These are phyloP conservation scores for Globisporangium lucens DNA, from an alignment of 352 stramenopile species.

Conservation along the genomic window DNA sequence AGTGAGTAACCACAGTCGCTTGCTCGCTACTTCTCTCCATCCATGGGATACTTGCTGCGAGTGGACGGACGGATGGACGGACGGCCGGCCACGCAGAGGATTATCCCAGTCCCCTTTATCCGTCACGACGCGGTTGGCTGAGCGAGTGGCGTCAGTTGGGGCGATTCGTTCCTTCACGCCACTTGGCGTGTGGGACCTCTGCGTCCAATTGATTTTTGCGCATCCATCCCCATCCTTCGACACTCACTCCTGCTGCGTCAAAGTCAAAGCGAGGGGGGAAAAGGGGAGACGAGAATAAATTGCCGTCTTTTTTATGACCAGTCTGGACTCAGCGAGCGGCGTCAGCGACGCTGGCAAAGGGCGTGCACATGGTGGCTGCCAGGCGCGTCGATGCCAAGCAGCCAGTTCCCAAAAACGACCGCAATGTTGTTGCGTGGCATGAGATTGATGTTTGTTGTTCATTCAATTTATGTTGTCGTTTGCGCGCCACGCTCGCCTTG, in stretches of 20 bases:
- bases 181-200: conserved; percentile 7
- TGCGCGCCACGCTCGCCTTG: not conserved
- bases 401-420: conserved; percentile 1
- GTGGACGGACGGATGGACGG: not conserved
- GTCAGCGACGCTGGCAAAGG: not conserved
- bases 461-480: conserved; percentile 6
- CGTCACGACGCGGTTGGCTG: not conserved
- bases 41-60: not conserved
- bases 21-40: not conserved
- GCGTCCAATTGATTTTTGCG: conserved; percentile 5
- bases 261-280: not conserved
- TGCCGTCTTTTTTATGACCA: not conserved
- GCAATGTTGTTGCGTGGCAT: not conserved
- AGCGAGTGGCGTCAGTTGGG: not conserved
- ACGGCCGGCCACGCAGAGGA: not conserved
- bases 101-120: not conserved
- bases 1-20: conserved; percentile 7
- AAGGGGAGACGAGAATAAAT: not conserved
- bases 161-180: not conserved
- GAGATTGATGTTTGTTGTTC: not conserved
- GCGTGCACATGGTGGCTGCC: not conserved
- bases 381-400: not conserved
- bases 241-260: not conserved
- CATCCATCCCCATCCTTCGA: conserved; percentile 2
- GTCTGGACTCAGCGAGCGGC: not conserved